Base-by-base conservation (phyloP, 768 basidiomycete genomes). In the Kondoa subrosea region DNA sequence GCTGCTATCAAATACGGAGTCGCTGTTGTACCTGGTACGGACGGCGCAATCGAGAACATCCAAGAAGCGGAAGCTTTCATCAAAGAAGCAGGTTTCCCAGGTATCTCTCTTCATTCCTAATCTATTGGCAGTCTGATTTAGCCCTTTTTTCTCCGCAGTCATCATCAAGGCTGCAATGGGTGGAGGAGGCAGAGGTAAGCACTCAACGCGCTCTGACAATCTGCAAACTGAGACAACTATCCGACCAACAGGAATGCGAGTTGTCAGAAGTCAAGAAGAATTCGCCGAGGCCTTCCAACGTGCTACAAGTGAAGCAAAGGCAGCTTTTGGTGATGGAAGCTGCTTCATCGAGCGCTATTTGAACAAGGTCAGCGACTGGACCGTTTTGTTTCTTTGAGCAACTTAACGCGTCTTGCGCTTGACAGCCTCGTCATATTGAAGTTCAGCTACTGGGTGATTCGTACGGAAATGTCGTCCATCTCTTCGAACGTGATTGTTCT, bases 191-290 rank as follows among this genome's bases (percentile, higher is more conserved):
- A n/a, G n/a, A n/a, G n/a, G n/a, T n/a, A n/a, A n/a, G n/a, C n/a
- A n/a, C n/a, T n/a, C n/a, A n/a, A n/a, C n/a, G n/a, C n/a, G n/a
- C n/a, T n/a, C n/a, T n/a, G n/a, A n/a, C n/a, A n/a, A n/a, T n/a
- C n/a, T n/a, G n/a, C n/a, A n/a, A n/a, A n/a, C n/a, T n/a, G n/a
- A n/a, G n/a, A n/a, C n/a, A n/a, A n/a, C n/a, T n/a, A n/a, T n/a
- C n/a, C n/a, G n/a, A n/a, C n/a, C n/a, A n/a, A n/a, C n/a, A n/a
- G 95, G 95, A 69, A 99, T 97, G 95, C 88, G 95, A 74, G 93
- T 99, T 67, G 95, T 99, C 34, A 85, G 90, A 70, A 89, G 91
- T 75, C 87, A 92, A 77, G 85, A 86, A 32, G 87, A 90, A 73
- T 96, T 97, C 82, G 82, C 90, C 79, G 81, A 83, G 67, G 81